phyloP scores from a whole-genome alignment of 768 basidiomycete species.

The Rhodotorula kratochvilovae region DNA sequence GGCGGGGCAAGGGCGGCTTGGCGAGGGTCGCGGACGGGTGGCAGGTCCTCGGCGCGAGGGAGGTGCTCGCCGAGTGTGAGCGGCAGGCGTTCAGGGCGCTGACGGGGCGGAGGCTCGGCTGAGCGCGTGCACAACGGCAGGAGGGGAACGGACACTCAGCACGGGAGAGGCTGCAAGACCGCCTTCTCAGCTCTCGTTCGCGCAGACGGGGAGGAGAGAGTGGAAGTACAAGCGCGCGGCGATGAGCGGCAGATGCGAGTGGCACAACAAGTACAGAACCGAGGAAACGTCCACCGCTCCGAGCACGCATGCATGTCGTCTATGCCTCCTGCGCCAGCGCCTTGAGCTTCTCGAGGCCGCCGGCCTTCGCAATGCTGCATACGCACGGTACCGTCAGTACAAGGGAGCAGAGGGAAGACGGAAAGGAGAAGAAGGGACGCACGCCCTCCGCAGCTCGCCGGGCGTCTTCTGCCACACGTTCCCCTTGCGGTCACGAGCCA shows the following conservation, averaged over 20 bases:
- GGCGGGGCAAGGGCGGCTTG: neutral
- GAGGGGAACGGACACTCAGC: neutral
- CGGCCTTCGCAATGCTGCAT: constrained; percentile 35
- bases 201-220: too few species aligned
- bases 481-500: constrained; percentile 72
- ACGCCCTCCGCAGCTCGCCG: constrained; percentile 58
- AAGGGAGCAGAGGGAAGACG: fast-evolving
- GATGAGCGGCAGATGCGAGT: neutral
- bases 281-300: neutral
- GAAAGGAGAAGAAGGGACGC: neutral
- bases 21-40: constrained; percentile 22
- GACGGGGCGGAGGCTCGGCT: constrained; percentile 33
- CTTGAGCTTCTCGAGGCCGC: constrained; percentile 27
- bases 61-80: constrained; percentile 23
- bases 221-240: too few species aligned
- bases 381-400: neutral
- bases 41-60: constrained; percentile 26
- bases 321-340: neutral
- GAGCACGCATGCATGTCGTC: neutral
- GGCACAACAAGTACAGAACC: neutral
- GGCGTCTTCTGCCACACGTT: constrained; percentile 80
- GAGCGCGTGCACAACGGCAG: neutral
- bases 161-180: neutral
- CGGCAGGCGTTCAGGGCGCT: constrained; percentile 33
- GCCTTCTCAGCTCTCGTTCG: too few species aligned